These are phyloP conservation scores for Suillus clintonianus DNA, from an alignment of 768 basidiomycete species.

Conservation along the genomic window DNA sequence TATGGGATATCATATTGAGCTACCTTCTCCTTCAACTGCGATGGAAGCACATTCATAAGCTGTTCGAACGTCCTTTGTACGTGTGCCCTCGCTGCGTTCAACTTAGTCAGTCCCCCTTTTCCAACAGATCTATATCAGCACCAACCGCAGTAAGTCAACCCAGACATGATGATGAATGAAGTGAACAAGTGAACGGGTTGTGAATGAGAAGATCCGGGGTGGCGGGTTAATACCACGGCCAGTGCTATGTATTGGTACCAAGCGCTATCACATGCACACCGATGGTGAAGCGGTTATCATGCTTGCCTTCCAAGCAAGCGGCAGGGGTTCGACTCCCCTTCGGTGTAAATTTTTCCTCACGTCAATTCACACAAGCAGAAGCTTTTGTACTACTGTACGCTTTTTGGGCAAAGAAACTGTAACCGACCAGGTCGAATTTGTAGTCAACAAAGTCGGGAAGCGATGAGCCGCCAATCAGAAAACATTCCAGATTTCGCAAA, in stretches of 20 bases:
- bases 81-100: not conserved
- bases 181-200: not conserved
- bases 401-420: no score
- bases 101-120: not conserved
- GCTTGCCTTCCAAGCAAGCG: conserved; percentile 85
- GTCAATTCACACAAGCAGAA: no score
- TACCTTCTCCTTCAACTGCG: conserved; percentile 1
- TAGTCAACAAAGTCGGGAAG: no score
- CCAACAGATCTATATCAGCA: not conserved
- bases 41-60: not conserved
- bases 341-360: conserved; percentile 29
- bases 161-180: not conserved
- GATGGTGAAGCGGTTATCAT: conserved; percentile 93
- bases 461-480: no score
- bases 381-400: no score
- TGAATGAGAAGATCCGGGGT: not conserved
- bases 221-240: not conserved
- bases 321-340: conserved; percentile 81
- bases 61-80: conserved; percentile 2
- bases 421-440: no score
- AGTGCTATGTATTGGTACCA: not conserved
- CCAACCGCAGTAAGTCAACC: not conserved
- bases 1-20: not conserved
- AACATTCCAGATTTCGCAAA: no score
- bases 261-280: conserved; percentile 28